These are phyloP conservation scores for Fusarium buharicum DNA, from an alignment of 2,329 filamentous ascomycete genomes.

Conservation along the genomic window DNA sequence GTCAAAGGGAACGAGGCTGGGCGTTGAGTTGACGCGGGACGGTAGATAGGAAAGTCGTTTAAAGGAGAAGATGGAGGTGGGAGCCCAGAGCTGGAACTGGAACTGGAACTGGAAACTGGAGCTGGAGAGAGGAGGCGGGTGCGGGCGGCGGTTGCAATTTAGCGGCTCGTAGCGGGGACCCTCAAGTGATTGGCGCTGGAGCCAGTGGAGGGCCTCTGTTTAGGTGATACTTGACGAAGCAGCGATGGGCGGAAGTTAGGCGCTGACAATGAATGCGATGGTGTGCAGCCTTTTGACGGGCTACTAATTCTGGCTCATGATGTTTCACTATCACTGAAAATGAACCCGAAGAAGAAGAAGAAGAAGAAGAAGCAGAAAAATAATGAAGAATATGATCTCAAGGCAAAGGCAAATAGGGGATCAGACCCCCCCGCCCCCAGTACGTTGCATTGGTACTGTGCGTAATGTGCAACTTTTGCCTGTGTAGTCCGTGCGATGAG, in stretches of 20 bases:
- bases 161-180: constrained; percentile 24
- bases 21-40: constrained; percentile 23
- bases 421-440: constrained; percentile 14
- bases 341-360: not conserved
- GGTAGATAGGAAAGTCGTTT: constrained; percentile 37
- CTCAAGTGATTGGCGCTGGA: constrained; percentile 26
- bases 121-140: constrained; percentile 20
- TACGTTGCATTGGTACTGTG: constrained; percentile 19
- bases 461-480: constrained; percentile 20
- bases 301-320: no score
- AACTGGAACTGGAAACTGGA: not conserved
- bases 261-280: constrained; percentile 17
- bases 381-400: constrained; percentile 3
- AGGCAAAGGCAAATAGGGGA: constrained; percentile 32
- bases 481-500: constrained; percentile 32
- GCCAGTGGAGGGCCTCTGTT: constrained; percentile 24
- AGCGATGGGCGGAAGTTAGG: no score
- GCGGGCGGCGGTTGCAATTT: constrained; percentile 30
- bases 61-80: constrained; percentile 29
- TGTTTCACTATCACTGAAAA: not conserved
- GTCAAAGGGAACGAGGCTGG: constrained; percentile 35
- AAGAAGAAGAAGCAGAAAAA: no score
- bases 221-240: constrained; percentile 14
- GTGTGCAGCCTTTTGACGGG: constrained; percentile 9
- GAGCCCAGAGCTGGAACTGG: not conserved